Evolutionary conservation across 2,329 filamentous ascomycete genomes (phyloP).

Genomic region (Corinectria fuckeliana): DNA sequence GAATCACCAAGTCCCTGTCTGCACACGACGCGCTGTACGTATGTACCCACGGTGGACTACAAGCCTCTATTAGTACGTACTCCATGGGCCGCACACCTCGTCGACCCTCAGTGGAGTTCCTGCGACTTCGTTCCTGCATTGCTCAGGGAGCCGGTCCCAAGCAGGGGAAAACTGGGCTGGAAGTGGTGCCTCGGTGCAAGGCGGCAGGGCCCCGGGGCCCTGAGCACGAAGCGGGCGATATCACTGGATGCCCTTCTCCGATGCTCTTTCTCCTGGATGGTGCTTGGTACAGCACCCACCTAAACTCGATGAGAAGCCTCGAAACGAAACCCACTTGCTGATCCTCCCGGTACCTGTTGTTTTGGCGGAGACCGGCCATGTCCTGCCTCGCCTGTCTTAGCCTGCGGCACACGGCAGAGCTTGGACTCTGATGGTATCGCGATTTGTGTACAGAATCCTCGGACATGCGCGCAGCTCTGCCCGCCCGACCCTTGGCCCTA

Average conservation of each 20-base stretch:
- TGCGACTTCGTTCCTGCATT: constrained; percentile 39
- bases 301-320: constrained; percentile 19
- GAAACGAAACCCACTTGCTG: constrained; percentile 30
- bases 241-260: constrained; percentile 17
- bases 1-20: constrained; percentile 6
- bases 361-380: constrained; percentile 18
- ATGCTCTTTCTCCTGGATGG: constrained; percentile 4
- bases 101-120: constrained; percentile 28
- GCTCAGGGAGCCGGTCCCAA: constrained; percentile 31
- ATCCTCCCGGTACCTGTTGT: constrained; percentile 24
- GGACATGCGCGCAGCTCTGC: constrained; percentile 3
- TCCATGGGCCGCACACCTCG: constrained; percentile 27
- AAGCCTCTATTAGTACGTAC: constrained; percentile 12
- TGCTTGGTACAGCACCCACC: constrained; percentile 15
- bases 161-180: constrained; percentile 22
- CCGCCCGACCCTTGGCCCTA: constrained; percentile 17
- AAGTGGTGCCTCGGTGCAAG: constrained; percentile 22
- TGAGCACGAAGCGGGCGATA: constrained; percentile 25
- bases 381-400: constrained; percentile 16
- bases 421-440: constrained; percentile 13
- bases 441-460: constrained; percentile 11
- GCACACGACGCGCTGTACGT: constrained; percentile 16
- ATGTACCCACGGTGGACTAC: constrained; percentile 18
- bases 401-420: constrained; percentile 19
- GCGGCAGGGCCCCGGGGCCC: constrained; percentile 20